Evolutionary conservation across 2,329 filamentous ascomycete species (phyloP).

Genomic region (Phoma sp.): DNA sequence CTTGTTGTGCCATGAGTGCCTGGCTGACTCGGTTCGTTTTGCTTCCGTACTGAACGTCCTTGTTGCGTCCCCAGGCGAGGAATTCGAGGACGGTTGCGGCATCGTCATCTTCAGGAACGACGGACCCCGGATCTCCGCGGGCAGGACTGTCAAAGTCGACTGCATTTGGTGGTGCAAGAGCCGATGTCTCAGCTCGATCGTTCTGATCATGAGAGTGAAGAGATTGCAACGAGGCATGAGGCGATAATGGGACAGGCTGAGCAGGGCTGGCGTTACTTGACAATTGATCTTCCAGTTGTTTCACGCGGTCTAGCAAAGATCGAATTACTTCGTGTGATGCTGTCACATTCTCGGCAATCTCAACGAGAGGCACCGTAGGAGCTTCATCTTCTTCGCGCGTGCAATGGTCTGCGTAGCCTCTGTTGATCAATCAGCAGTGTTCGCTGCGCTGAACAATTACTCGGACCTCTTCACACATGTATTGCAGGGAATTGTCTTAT

Average conservation of each 20-base stretch:
- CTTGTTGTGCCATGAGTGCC: neutral
- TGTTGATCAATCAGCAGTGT: neutral
- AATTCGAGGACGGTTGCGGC: constrained; percentile 57
- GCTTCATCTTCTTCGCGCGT: neutral
- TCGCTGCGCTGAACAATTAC: no score
- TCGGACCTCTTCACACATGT: constrained; percentile 46
- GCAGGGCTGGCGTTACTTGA: no score
- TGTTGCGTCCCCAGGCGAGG: constrained; percentile 56
- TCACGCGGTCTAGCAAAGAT: neutral
- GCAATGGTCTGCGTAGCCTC: constrained; percentile 1
- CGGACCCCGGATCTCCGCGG: neutral
- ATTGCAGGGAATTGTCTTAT: constrained; percentile 50
- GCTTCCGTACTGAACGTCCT: constrained; percentile 40
- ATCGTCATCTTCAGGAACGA: constrained; percentile 28
- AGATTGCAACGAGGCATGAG: no score
- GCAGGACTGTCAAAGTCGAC: no score
- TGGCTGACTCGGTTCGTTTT: constrained; percentile 25
- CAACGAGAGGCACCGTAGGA: neutral
- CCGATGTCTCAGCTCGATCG: no score
- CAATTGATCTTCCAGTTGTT: neutral
- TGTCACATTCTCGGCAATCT: neutral
- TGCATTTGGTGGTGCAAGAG: no score
- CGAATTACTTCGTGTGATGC: neutral
- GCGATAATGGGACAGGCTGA: no score
- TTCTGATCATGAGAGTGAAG: no score